Conservation (phyloP, 2,329 filamentous ascomycete species). For the Calonectria hongkongensis region DNA sequence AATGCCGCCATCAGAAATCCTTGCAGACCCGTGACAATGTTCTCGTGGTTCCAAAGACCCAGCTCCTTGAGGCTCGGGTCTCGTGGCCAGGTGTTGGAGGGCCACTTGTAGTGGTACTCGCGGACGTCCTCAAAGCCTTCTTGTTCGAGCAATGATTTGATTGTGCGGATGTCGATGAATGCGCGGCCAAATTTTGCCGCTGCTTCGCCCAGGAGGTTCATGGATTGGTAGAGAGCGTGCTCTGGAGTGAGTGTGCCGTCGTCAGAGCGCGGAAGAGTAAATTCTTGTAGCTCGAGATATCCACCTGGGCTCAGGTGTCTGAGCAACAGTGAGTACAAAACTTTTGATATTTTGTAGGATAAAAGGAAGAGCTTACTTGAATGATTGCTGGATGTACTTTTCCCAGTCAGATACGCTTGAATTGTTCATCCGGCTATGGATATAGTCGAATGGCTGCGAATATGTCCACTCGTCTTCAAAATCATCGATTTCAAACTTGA, state of each 20-base stretch:
- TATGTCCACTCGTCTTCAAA: slow-evolving; percentile 27
- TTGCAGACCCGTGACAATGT: neutral
- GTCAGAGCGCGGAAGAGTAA: slow-evolving; percentile 38
- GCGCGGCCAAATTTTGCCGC: slow-evolving; percentile 40
- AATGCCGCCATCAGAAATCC: slow-evolving; percentile 7
- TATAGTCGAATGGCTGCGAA: slow-evolving; percentile 27
- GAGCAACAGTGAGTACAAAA: neutral
- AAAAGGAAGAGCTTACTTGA: neutral
- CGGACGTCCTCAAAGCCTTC: slow-evolving; percentile 26
- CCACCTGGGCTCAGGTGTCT: slow-evolving; percentile 49
- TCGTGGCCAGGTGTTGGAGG: slow-evolving; percentile 35
- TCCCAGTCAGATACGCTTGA: slow-evolving; percentile 24
- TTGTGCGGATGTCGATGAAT: neutral
- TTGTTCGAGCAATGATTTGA: slow-evolving; percentile 33
- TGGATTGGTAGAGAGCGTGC: slow-evolving; percentile 43
- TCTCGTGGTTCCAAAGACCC: slow-evolving; percentile 21
- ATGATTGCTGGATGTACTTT: slow-evolving; percentile 15
- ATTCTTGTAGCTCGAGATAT: slow-evolving; percentile 48
- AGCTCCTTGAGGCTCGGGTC: slow-evolving; percentile 34
- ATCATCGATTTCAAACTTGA: slow-evolving; percentile 31
- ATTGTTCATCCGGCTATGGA: slow-evolving; percentile 32
- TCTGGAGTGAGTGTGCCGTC: slow-evolving; percentile 46
- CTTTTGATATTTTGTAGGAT: neutral
- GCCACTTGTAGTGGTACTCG: slow-evolving; percentile 26
- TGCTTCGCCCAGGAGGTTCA: slow-evolving; percentile 39